Base-by-base conservation (phyloP, 1,139 yeast species). In the Taphrina flavorubra region DNA sequence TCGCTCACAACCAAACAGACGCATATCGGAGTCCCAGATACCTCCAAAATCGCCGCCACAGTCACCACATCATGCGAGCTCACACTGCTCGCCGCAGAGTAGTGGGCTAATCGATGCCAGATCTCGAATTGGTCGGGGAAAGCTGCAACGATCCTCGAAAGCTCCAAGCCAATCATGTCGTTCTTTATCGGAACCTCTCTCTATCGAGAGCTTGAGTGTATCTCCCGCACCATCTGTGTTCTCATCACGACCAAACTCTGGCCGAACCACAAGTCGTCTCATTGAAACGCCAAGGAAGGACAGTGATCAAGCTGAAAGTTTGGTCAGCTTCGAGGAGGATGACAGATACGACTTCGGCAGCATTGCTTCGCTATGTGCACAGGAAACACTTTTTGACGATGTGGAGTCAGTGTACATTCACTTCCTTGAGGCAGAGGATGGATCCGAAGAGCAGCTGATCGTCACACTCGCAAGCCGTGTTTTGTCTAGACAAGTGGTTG, bases 61-160 rank as follows among this genome's bases (percentile, higher is more conserved):
- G 18, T 44, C 47, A 14, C 1, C 47, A n/a, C 11, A 16, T 44
- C 1, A 8, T 44, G 16, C 47, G 8, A 14, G 2, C 2, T 8
- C 47, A 7, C 13, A n/a, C n/a, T 7, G 16, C 18, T n/a, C 47
- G 8, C 18, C 47, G n/a, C 47, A 44, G n/a, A 44, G 18, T 7
- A 44, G 18, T 44, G 16, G 16, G n/a, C 8, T 16, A 2, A 16
- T 14, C 8, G 47, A 44, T 44, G 47, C 47, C n/a, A 13, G 47
- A n/a, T 44, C 47, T 14, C 47, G 47, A 7, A 44, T 44, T 18
- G 47, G 47, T 14, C 47, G 47, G 8, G 47, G 47, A 13, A 44
- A 44, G 18, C 16, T 13, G 8, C n/a, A 44, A 13, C n/a, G 8
- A n/a, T 2, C n/a, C n/a, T 16, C 18, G n/a, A 44, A 18, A 44